Evolutionary conservation across 1,284 basidiomycete genomes (phyloP), one percentile per base, ranked within the genome.

Genomic region (Inonotus hispidus): DNA sequence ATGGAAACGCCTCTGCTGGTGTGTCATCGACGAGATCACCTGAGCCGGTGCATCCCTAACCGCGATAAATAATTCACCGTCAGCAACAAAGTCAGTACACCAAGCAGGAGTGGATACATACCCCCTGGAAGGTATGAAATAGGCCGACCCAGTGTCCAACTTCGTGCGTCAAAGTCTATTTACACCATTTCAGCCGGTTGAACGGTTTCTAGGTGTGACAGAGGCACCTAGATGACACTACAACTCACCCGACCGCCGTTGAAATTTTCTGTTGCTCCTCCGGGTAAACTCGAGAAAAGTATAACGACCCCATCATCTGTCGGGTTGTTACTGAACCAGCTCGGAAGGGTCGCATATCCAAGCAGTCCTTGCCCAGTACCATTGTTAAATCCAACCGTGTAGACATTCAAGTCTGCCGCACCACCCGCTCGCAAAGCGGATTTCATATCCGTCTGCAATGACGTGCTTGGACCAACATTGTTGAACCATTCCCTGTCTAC

Each of bases 61-160:
- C 19, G 38, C n/a, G n/a, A 16, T 14, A 6, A 14, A 25, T 25
- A 35, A 38, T 25, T 8, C 41, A 4, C 32, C 16, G 7, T 39
- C 46, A 47, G n/a, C 11, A 49, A 32, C 32, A 32, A 32, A 32
- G 32, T 32, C 32, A 32, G 8, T 8, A n/a, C 32, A 11, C 13
- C 13, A n/a, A 16, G 13, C 27, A 16, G 16, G 56, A 27, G 38
- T 19, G 6, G n/a, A 19, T 3, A 32, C 58, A 10, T 25, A 59
- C 58, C 29, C 81, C 82, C 67, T 84, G 79, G 74, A 83, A 85
- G 38, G 82, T 81, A 68, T 84, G 82, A 71, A 80, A 82, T 39
- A 83, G 73, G 38, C 82, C 82, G 65, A 82, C 76, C 80, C 80
- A 82, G 71, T 82, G 81, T 29, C 80, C 79, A 52, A 77, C 79